These are phyloP conservation scores for Berkeleyomyces rouxiae DNA, from an alignment of 2,329 filamentous ascomycete species.

Conservation along the genomic window DNA sequence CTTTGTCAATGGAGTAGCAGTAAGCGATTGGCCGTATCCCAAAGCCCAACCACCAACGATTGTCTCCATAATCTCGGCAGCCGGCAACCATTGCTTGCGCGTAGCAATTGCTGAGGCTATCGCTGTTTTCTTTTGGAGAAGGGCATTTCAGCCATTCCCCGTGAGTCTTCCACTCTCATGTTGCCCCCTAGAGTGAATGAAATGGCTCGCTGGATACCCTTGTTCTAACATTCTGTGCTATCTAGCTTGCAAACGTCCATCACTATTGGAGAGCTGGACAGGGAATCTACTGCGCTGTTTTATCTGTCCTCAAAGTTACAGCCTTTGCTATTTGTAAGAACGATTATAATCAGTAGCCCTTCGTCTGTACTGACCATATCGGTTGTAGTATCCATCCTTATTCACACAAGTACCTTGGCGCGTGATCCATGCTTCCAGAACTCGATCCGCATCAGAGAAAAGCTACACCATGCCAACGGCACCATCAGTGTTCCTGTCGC, in stretches of 20 bases:
- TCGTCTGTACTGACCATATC: neutral
- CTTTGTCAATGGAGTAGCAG: slow-evolving; percentile 9
- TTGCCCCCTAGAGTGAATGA: no score
- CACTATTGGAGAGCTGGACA: slow-evolving; percentile 11
- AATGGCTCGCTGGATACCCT: no score
- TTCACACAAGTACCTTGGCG: slow-evolving; percentile 10
- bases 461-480: slow-evolving; percentile 5
- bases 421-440: slow-evolving; percentile 13
- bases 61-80: slow-evolving; percentile 10
- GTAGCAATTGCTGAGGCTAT: slow-evolving; percentile 11
- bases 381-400: slow-evolving; percentile 8
- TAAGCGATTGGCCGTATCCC: slow-evolving; percentile 10
- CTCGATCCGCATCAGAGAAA: slow-evolving; percentile 12
- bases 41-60: slow-evolving; percentile 12
- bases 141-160: slow-evolving; percentile 8
- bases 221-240: neutral
- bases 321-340: slow-evolving; percentile 12
- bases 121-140: slow-evolving; percentile 13
- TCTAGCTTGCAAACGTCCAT: slow-evolving; percentile 12
- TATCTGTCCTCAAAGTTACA: slow-evolving; percentile 9
- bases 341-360: neutral
- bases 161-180: slow-evolving; percentile 6
- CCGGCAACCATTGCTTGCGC: slow-evolving; percentile 7
- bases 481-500: slow-evolving; percentile 8
- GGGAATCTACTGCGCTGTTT: slow-evolving; percentile 4